phyloP scores from a whole-genome alignment of 345 rosid species.

The Linum lewisii region DNA sequence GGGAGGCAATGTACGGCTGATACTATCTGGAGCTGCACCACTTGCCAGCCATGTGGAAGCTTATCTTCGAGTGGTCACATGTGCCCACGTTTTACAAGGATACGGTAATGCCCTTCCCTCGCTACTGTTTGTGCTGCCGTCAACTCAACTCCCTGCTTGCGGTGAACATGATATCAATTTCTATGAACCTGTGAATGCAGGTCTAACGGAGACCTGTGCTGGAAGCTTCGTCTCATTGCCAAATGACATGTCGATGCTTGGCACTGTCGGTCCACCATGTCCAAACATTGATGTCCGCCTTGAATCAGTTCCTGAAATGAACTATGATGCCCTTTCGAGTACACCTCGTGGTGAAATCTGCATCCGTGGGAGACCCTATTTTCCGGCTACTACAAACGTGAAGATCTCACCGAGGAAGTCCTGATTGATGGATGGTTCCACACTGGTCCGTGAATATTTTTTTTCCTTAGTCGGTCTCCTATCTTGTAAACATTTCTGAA shows the following conservation, averaged over 20 bases:
- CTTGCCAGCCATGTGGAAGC: constrained; percentile 78
- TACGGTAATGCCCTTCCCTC: constrained; percentile 42
- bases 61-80: constrained; percentile 87
- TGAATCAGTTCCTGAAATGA: constrained; percentile 96
- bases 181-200: constrained; percentile 22
- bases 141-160: background rate
- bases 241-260: constrained; percentile 66
- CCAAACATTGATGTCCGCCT: constrained; percentile 88
- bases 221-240: constrained; percentile 91
- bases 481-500: too few relatives aligned
- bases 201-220: constrained; percentile 94
- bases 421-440: constrained; percentile 91
- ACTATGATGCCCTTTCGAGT: constrained; percentile 74
- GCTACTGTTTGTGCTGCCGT: too few relatives aligned
- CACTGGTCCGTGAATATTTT: constrained; percentile 46
- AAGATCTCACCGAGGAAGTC: constrained; percentile 81
- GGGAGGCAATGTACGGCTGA: constrained; percentile 86
- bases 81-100: constrained; percentile 97
- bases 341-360: constrained; percentile 85
- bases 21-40: constrained; percentile 96
- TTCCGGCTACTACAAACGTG: constrained; percentile 86
- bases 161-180: constrained; percentile 1
- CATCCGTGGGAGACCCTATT: constrained; percentile 67
- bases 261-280: constrained; percentile 93
- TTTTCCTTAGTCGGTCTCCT: too few relatives aligned